These are phyloP conservation scores for Pulicaria dysenterica DNA, from an alignment of 129 eudicot species.

Conservation along the genomic window DNA sequence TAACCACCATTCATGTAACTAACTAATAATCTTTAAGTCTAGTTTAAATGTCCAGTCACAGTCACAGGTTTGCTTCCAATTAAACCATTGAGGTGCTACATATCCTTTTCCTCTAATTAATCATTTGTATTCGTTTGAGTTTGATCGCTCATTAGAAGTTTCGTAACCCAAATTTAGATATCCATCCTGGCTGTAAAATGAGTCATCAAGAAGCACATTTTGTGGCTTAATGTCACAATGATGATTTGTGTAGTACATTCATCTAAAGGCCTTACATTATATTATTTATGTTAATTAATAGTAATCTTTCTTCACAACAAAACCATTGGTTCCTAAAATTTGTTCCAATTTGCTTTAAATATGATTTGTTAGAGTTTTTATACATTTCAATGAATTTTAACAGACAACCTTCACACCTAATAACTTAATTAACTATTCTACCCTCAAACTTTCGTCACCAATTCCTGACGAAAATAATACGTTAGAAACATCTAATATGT, in stretches of 20 bases:
- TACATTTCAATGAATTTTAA: too few species aligned
- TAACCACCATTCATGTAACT: constrained; percentile 33
- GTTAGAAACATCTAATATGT: too few species aligned
- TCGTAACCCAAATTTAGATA: constrained; percentile 47
- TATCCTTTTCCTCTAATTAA: constrained; percentile 48
- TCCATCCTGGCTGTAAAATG: constrained; percentile 33
- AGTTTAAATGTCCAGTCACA: too few species aligned
- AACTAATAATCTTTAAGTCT: too few species aligned
- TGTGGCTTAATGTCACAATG: constrained; percentile 56
- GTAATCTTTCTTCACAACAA: constrained; percentile 32
- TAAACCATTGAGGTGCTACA: constrained; percentile 60
- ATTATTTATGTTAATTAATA: constrained; percentile 31
- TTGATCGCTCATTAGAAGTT: constrained; percentile 43
- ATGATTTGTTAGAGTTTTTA: too few species aligned
- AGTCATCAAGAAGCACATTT: constrained; percentile 46
- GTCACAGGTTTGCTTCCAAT: constrained; percentile 36
- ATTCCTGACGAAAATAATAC: too few species aligned
- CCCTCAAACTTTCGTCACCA: too few species aligned
- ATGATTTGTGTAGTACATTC: constrained; percentile 50
- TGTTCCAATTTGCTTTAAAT: too few species aligned
- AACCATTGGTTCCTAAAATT: too few species aligned
- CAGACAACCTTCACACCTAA: too few species aligned
- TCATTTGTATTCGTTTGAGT: constrained; percentile 35
- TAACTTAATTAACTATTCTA: too few species aligned
- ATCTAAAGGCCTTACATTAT: constrained; percentile 44